Base-by-base conservation (phyloP, 2,329 filamentous ascomycete species). In the Hortaea sp. region DNA sequence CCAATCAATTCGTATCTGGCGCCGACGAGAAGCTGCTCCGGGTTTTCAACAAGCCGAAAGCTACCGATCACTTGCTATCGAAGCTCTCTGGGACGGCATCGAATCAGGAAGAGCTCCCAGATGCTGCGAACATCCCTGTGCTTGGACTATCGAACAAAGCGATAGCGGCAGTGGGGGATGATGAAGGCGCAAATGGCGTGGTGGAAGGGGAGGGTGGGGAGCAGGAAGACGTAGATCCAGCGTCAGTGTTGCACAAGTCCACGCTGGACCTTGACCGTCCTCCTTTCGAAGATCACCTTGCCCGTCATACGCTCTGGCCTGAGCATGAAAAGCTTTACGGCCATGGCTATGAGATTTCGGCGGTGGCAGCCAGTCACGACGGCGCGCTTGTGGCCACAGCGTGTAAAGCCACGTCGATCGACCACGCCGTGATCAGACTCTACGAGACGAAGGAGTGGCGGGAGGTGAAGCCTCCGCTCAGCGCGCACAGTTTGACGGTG, bases 1-100 rank as follows among this genome's bases (percentile, higher is more conserved):
- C 77, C 6, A 75, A 79, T 6, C 84, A 83, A 55, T 98, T 98
- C 62, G 84, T 97, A 20, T 94, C 89, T 2, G 92, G 92, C 5
- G 92, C 92, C 3, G 92, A 98, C 55, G 92, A 98, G 71, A 98
- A 98, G 68, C 78, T 98, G n/a, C 78, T 98, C 64, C 84, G 92
- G 27, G 90, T 98, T 1, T 98, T 98, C 66, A 82, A 85, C 59
- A 82, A 95, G 66, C 92, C 92, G 5, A 85, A 81, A 61, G 84
- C 84, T 5, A 85, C 94, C 7, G 88, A 88, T 0, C 73, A 76
- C 12, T 75, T 97, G 55, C 43, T 63, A 0, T 50, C 53, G 5
- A 55, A 48, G 12, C 52, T 63, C 7, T 53, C 50, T 13, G 58
- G 57, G 10, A 47, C 42, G 29, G 44, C 39, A 30, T 46, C 28